Evolutionary conservation across 2,329 filamentous ascomycete species (phyloP), one percentile per base, ranked within the genome.

Genomic region (Trichoderma koningii): DNA sequence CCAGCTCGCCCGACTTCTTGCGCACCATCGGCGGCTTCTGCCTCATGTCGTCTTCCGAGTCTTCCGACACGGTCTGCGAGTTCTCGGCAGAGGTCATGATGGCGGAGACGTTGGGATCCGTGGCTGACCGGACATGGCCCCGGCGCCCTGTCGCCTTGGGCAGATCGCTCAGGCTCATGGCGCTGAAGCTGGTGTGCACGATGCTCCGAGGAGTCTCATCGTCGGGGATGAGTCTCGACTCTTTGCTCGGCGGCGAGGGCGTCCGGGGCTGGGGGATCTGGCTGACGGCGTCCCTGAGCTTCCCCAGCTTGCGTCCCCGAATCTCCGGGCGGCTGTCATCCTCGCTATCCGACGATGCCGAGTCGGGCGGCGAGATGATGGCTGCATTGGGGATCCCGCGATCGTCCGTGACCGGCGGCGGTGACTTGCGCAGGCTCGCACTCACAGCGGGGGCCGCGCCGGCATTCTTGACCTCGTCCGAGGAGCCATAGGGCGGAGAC

Each of bases 1-100:
- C 95, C 42, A 99, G 84, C 79, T 99, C 95, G 41, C 95, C 95
- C 45, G 95, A 98, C 83, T 99, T 99, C 82, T 99, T 99, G 72
- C 95, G 89, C 12, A 99, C 88, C 87, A 98, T 96, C 62, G 88
- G 88, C n/a, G 93, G 93, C 79, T 95, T 96, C 71, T 80, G 82
- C 68, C 75, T 77, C 67, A 84, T 71, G 64, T 89, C 79, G 73
- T 83, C 89, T 69, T 77, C 85, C 73, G 89, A 88, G 67, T 91
- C 87, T 55, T 89, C 87, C 0, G 86, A 87, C 9, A 74, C 77
- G 2, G 80, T 80, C 38, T 81, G 67, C 2, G 85, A 86, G 63
- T 79, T 81, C 47, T 83, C 82, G 14, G 76, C 74, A 0, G 83
- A 82, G 0, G 83, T 82, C 67, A 80, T 80, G 26, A 74, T 74